phyloP scores from a whole-genome alignment of 306 rosid genomes.

The Dalbergia cochinchinensis region DNA sequence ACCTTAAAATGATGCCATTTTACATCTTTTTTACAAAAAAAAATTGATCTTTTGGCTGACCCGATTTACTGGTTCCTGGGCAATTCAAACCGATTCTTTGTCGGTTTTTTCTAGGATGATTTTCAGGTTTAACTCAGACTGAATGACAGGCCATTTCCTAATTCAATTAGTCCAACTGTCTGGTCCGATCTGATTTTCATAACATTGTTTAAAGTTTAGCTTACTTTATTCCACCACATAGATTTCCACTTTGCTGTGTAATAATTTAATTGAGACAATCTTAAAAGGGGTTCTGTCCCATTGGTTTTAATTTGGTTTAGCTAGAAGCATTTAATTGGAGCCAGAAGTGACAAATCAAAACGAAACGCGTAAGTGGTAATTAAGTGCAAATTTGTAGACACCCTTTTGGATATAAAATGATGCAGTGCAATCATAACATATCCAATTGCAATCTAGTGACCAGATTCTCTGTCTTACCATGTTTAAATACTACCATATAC shows the following conservation, averaged over 20 bases:
- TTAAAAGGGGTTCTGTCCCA: conserved; percentile 26
- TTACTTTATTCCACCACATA: neutral
- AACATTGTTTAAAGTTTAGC: neutral
- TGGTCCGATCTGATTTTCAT: too few relatives aligned
- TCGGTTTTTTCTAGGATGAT: too few relatives aligned
- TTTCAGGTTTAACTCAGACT: too few relatives aligned
- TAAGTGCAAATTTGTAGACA: conserved; percentile 18
- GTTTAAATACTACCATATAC: neutral
- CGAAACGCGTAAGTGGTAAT: conserved; percentile 10
- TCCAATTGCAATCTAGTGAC: conserved; percentile 44
- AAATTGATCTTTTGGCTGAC: too few relatives aligned
- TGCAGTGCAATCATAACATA: conserved; percentile 33
- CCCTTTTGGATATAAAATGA: conserved; percentile 33
- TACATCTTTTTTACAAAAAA: too few relatives aligned
- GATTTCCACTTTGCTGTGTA: conserved; percentile 27
- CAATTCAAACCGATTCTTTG: too few relatives aligned
- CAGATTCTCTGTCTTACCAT: conserved; percentile 38
- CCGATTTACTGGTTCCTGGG: too few relatives aligned
- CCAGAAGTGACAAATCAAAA: conserved; percentile 15
- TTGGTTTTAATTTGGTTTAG: neutral
- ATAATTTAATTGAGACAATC: conserved; percentile 2
- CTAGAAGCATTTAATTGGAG: conserved; percentile 35
- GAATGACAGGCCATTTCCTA: too few relatives aligned
- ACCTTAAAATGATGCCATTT: too few relatives aligned
- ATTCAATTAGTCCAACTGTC: too few relatives aligned